A percentile compares a stretch with the other conserved stretches of the same genome.
phyloP scores from a whole-genome alignment of 2,329 filamentous ascomycete species.

The Polytolypa hystricis region DNA sequence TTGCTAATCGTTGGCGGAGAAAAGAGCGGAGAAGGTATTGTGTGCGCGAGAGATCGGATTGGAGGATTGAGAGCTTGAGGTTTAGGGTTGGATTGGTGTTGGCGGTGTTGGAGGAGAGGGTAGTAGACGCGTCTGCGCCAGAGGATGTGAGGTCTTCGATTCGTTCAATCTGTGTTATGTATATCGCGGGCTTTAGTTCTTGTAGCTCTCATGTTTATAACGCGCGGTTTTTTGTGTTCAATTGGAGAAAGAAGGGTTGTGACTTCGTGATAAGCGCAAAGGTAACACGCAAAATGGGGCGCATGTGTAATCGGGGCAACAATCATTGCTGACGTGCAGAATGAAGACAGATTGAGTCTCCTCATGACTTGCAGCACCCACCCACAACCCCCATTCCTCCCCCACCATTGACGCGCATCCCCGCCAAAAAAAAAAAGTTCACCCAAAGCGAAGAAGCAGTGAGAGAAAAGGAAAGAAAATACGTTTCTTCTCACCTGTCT shows the following conservation, averaged over 20 bases:
- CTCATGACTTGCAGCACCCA: no score
- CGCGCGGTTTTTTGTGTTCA: no score
- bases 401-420: neutral
- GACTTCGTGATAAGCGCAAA: no score
- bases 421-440: neutral
- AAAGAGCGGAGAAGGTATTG: conserved; percentile 83
- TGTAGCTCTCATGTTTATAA: no score
- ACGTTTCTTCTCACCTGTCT: conserved; percentile 37
- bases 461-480: no score
- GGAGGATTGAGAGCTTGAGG: conserved; percentile 85
- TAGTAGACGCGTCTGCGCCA: conserved; percentile 35
- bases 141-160: conserved; percentile 50
- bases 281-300: no score
- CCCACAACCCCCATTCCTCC: no score
- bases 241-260: no score
- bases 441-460: neutral
- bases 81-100: conserved; percentile 86
- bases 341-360: no score
- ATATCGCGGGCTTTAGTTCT: no score
- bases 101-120: conserved; percentile 33
- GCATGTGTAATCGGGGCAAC: no score
- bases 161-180: conserved; percentile 54
- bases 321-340: no score
- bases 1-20: conserved; percentile 72
- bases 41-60: conserved; percentile 89